A percentile compares a stretch with the other conserved stretches of the same genome.
Conservation (phyloP, 768 basidiomycete species). For the Macrocybe gigantea region DNA sequence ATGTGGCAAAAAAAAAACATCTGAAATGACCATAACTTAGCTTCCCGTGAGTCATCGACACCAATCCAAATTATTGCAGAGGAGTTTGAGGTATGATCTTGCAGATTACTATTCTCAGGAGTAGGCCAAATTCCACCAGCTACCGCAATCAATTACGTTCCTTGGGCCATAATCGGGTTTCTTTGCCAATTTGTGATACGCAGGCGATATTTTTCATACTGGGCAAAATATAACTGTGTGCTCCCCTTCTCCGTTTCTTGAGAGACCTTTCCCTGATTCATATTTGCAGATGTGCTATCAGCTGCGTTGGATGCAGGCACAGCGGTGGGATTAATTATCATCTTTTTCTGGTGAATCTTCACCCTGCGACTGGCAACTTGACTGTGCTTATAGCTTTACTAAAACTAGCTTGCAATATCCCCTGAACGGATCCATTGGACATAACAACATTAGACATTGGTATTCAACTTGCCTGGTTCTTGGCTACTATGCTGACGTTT, state of each 20-base stretch:
- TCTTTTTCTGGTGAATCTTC: slow-evolving; percentile 60
- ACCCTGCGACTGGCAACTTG: neutral
- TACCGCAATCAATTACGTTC: slow-evolving; percentile 79
- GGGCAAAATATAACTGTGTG: slow-evolving; percentile 77
- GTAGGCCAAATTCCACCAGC: slow-evolving; percentile 72
- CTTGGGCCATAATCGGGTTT: slow-evolving; percentile 72
- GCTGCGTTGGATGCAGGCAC: slow-evolving; percentile 74
- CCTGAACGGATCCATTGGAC: slow-evolving; percentile 31
- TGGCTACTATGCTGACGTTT: neutral
- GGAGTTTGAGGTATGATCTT: no score
- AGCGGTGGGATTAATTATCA: slow-evolving; percentile 56
- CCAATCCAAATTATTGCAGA: no score
- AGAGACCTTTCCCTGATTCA: neutral
- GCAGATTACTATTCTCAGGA: slow-evolving; percentile 65
- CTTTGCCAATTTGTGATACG: slow-evolving; percentile 73
- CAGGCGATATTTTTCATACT: slow-evolving; percentile 61
- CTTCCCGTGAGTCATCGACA: slow-evolving; percentile 34
- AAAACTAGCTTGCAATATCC: slow-evolving; percentile 38
- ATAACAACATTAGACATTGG: slow-evolving; percentile 30
- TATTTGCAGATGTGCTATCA: slow-evolving; percentile 54
- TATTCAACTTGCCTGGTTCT: slow-evolving; percentile 3
- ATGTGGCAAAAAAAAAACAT: neutral
- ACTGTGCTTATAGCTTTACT: neutral
- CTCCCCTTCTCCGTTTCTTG: neutral
- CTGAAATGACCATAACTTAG: slow-evolving; percentile 17